Evolutionary conservation across 352 stramenopile species (phyloP), one percentile per base, ranked within the genome.

Genomic region (Globisporangium irregulare): DNA sequence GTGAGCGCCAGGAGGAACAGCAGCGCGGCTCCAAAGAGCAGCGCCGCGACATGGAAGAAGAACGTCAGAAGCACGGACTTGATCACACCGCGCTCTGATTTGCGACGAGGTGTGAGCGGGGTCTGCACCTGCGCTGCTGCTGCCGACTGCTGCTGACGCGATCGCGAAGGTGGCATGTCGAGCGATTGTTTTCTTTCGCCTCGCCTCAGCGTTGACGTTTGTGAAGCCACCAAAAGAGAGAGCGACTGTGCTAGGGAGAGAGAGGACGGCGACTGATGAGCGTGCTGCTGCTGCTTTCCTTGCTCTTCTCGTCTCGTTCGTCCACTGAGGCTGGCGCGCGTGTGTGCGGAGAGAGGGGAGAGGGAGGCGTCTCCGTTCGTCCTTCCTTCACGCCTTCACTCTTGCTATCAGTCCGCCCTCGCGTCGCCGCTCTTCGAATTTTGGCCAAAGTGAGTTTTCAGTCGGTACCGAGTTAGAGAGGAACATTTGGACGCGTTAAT

Each of bases 31-130:
- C 81, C 78, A 59, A 81, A 86, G 62, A 74, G 34, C 36, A 86
- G 41, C 15, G 80, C 75, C n/a, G 73, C 67, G 20, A 87, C 56
- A 54, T 90, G 84, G 80, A 92, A 92, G 56, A 67, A 63, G n/a
- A 90, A 64, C 59, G 77, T 82, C 18, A 66, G 68, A 32, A 78
- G 14, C 22, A 89, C 66, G 62, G 75, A 78, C 67, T 69, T 58
- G 27, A 82, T 24, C 56, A 84, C 63, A 58, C 73, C 70, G 69
- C 73, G 70, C 43, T 64, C 55, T 10, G 12, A 20, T 8, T 46
- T 38, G 48, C 58, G 58, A 20, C n/a, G 66, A 25, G 41, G 41
- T 15, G 20, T 8, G 15, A 5, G 36, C 6, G 36, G 24, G 4
- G 22, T 9, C 8, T 32, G 59, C 4, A 38, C 20, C 41, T 22